Conservation (phyloP, 306 rosid genomes). For the Castanopsis chinensis region DNA sequence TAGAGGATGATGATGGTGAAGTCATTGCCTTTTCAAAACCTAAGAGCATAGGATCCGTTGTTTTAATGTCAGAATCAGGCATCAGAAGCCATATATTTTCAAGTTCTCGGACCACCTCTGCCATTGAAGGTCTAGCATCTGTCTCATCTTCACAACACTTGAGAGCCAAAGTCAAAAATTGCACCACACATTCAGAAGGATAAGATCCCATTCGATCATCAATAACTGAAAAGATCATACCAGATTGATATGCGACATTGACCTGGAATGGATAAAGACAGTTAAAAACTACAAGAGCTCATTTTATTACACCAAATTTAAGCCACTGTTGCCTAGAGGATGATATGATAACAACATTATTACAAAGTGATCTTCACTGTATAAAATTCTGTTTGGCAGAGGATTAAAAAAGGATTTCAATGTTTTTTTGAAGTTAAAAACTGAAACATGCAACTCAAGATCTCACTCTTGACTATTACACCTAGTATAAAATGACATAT, state of each 20-base stretch:
- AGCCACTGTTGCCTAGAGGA: background rate
- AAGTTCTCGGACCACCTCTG: slow-evolving; percentile 76
- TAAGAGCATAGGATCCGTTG: slow-evolving; percentile 16
- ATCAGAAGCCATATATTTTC: slow-evolving; percentile 63
- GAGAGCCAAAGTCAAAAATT: slow-evolving; percentile 61
- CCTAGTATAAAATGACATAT: background rate
- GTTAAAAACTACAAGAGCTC: background rate
- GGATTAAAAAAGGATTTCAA: background rate
- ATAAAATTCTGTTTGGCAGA: background rate
- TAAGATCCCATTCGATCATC: slow-evolving; percentile 81
- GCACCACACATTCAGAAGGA: slow-evolving; percentile 71
- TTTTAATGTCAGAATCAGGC: slow-evolving; percentile 57
- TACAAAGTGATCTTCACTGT: background rate
- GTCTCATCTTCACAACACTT: slow-evolving; percentile 72
- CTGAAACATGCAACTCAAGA: background rate
- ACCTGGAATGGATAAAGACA: slow-evolving; percentile 40
- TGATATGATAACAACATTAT: background rate
- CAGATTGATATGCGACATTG: slow-evolving; percentile 58
- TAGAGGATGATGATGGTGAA: slow-evolving; percentile 59
- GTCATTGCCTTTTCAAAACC: slow-evolving; percentile 41
- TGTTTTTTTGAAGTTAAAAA: background rate
- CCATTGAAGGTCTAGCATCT: slow-evolving; percentile 80
- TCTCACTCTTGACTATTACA: background rate
- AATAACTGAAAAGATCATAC: slow-evolving; percentile 58
- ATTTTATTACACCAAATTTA: background rate